phyloP scores from a whole-genome alignment of 768 basidiomycete genomes.

The Leucocoprinus birnbaumii region DNA sequence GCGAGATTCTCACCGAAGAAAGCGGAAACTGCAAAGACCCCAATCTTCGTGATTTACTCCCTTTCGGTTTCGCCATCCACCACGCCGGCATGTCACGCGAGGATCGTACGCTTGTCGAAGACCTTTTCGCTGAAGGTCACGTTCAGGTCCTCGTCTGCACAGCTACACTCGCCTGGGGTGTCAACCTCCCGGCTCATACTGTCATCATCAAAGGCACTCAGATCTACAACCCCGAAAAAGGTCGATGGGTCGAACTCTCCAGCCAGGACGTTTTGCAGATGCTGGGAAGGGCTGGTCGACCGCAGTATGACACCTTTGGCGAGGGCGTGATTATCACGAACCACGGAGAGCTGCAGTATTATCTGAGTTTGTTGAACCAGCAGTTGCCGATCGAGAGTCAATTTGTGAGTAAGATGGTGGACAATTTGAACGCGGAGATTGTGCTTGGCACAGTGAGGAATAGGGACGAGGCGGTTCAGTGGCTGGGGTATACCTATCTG shows the following conservation, averaged over 20 bases:
- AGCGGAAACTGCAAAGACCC: constrained; percentile 78
- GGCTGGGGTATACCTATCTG: constrained; percentile 95
- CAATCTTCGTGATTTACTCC: constrained; percentile 84
- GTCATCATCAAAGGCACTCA: constrained; percentile 99
- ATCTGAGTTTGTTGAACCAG: constrained; percentile 91
- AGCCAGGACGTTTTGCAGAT: constrained; percentile 97
- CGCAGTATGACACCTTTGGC: constrained; percentile 95
- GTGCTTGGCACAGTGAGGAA: constrained; percentile 90
- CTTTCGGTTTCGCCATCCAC: constrained; percentile 97
- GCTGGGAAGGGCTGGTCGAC: constrained; percentile 96
- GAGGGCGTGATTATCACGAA: constrained; percentile 99
- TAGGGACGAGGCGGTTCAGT: constrained; percentile 95
- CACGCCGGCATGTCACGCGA: constrained; percentile 95
- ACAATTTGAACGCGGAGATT: constrained; percentile 96
- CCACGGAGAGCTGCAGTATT: constrained; percentile 95
- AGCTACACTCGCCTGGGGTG: constrained; percentile 98
- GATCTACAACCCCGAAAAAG: constrained; percentile 99
- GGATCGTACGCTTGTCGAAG: constrained; percentile 90
- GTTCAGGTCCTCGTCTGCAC: constrained; percentile 96
- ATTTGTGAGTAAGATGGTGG: constrained; percentile 87
- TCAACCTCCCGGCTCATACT: constrained; percentile 95
- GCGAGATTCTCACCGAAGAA: constrained; percentile 87
- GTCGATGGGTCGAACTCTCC: constrained; percentile 95
- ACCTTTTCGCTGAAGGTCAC: constrained; percentile 88
- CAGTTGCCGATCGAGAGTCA: constrained; percentile 97